These are phyloP conservation scores for Botrytis fabae DNA, from an alignment of 2,329 filamentous ascomycete genomes.

Conservation along the genomic window DNA sequence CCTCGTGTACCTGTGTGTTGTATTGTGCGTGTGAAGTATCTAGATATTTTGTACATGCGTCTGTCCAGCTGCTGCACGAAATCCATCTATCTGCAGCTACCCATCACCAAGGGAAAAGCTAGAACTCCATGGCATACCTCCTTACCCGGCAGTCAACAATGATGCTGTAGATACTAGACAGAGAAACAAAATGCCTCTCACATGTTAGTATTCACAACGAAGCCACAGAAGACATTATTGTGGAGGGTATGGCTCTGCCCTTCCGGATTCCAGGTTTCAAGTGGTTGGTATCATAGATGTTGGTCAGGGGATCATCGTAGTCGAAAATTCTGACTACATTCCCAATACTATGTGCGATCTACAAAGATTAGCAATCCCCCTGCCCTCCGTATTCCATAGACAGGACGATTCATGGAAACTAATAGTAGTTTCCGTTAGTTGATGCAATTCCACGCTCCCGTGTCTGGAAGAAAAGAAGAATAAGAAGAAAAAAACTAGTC, in stretches of 20 bases:
- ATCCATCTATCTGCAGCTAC: not conserved
- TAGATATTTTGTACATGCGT: not conserved
- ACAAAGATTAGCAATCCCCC: not conserved
- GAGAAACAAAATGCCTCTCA: not conserved
- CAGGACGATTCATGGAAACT: not conserved
- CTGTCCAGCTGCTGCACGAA: not conserved
- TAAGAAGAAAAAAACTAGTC: not conserved
- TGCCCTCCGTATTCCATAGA: not conserved
- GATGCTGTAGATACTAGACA: not conserved
- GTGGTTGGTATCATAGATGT: not conserved
- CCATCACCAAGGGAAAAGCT: not conserved
- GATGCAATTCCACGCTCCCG: not conserved
- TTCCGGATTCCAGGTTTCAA: not conserved
- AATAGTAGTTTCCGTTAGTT: not conserved
- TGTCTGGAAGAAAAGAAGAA: not conserved
- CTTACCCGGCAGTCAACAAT: not conserved
- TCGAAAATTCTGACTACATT: no score
- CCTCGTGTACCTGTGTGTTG: not conserved
- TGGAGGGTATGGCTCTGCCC: not conserved
- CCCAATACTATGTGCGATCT: conserved; percentile 2
- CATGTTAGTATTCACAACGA: not conserved
- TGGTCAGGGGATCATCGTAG: not conserved
- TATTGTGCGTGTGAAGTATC: not conserved
- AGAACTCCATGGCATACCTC: not conserved
- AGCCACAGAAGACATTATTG: not conserved